Evolutionary conservation across 2,329 filamentous ascomycete genomes (phyloP).

Genomic region (Cladorrhinum sp.): DNA sequence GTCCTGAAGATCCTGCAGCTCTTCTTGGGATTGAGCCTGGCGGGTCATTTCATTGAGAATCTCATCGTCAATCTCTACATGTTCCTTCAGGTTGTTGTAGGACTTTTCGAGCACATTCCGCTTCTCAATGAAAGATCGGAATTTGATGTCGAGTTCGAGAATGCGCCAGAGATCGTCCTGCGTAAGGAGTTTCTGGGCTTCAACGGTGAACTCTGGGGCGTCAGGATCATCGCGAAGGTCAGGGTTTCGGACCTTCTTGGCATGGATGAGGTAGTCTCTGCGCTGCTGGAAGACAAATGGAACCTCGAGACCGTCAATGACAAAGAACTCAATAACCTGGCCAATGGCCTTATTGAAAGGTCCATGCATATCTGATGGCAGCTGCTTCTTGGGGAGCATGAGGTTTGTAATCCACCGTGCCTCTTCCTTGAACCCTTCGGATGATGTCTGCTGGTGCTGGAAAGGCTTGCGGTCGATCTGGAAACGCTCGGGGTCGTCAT

Average conservation of each 20-base stretch:
- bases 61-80: constrained; percentile 60
- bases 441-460: constrained; percentile 73
- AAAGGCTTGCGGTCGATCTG: constrained; percentile 89
- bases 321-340: constrained; percentile 93
- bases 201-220: constrained; percentile 68
- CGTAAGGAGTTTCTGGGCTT: constrained; percentile 82
- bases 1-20: constrained; percentile 93
- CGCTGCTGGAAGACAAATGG: constrained; percentile 98
- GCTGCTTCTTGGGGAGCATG: constrained; percentile 81
- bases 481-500: constrained; percentile 90
- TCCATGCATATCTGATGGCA: constrained; percentile 67
- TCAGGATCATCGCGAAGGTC: constrained; percentile 63
- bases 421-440: constrained; percentile 87
- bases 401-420: constrained; percentile 87
- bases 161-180: constrained; percentile 96
- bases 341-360: constrained; percentile 86
- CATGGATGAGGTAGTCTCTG: constrained; percentile 95
- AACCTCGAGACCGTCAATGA: constrained; percentile 90
- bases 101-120: constrained; percentile 78
- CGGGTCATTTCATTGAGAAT: constrained; percentile 81
- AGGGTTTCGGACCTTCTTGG: constrained; percentile 64
- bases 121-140: constrained; percentile 88
- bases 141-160: constrained; percentile 91
- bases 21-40: constrained; percentile 81
- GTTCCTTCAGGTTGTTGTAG: constrained; percentile 67